Percentiles rank a stretch among this genome's conserved stretches.
Evolutionary conservation across 805 yeast genomes (phyloP).

Genomic region (Schwanniomyces sp.): DNA sequence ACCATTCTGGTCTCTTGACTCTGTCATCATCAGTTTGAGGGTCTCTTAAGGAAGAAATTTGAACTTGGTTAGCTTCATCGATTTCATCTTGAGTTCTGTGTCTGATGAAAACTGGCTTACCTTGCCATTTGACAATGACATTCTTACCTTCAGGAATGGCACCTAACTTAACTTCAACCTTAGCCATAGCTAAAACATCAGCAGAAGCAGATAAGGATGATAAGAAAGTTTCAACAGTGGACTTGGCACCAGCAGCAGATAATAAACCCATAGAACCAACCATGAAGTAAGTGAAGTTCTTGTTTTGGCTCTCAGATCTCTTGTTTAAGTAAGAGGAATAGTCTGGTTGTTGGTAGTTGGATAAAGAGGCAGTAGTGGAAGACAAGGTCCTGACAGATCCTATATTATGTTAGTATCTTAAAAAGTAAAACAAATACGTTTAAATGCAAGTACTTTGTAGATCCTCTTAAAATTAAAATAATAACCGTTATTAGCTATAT

Average conservation of each 20-base stretch:
- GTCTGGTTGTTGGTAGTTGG: constrained; percentile 90
- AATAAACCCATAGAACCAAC: constrained; percentile 92
- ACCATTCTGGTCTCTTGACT: constrained; percentile 97
- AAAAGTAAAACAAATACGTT: background rate
- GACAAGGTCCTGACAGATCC: constrained; percentile 51
- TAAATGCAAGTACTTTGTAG: background rate
- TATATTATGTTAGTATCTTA: constrained; percentile 18
- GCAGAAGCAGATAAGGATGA: constrained; percentile 96
- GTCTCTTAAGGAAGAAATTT: constrained; percentile 79
- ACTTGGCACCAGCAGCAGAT: constrained; percentile 92
- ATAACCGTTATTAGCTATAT: too few species aligned
- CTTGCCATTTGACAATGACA: constrained; percentile 99
- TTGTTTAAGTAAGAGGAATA: constrained; percentile 78
- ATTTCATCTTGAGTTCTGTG: constrained; percentile 95
- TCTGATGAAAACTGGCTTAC: constrained; percentile 99
- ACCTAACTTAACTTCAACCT: constrained; percentile 93
- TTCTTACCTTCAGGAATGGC: constrained; percentile 97
- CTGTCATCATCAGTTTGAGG: constrained; percentile 93
- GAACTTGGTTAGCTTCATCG: constrained; percentile 87
- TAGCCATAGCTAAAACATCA: constrained; percentile 98
- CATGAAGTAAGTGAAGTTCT: constrained; percentile 94
- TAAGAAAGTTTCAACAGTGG: constrained; percentile 91
- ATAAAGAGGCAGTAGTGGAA: constrained; percentile 54
- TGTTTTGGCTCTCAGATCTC: constrained; percentile 62
- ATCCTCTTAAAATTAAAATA: background rate